Conservation (phyloP, 2,329 filamentous ascomycete species). For the Pezicula rhizophila region DNA sequence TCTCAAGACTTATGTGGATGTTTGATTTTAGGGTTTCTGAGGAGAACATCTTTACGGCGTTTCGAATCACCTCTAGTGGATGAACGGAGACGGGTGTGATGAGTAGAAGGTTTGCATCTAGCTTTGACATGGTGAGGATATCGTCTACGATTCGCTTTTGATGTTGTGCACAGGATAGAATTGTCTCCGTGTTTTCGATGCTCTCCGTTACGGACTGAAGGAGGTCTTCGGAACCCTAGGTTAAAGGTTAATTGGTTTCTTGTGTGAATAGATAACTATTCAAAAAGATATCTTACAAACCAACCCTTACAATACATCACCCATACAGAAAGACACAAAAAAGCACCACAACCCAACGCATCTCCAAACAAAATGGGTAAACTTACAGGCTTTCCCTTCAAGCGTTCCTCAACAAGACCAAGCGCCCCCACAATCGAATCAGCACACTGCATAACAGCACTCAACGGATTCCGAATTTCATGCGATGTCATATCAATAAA, state of each 20-base stretch:
- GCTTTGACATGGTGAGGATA: no score
- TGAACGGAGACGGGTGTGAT: no score
- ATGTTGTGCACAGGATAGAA: conserved; percentile 68
- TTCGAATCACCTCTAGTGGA: no score
- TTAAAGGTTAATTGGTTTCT: no score
- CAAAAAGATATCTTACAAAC: no score
- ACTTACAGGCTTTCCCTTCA: conserved; percentile 33
- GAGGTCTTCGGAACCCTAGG: no score
- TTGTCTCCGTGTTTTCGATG: conserved; percentile 44
- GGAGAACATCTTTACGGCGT: conserved; percentile 42
- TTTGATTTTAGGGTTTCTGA: conserved; percentile 64
- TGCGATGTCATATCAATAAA: conserved; percentile 66
- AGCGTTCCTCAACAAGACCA: conserved; percentile 20
- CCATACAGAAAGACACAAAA: no score
- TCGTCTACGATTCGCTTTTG: conserved; percentile 38
- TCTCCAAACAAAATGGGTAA: no score
- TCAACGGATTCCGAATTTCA: conserved; percentile 71
- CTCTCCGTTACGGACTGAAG: neutral
- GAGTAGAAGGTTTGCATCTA: no score
- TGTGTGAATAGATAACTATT: no score
- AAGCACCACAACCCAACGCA: no score
- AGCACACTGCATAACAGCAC: conserved; percentile 67
- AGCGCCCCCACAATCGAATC: conserved; percentile 53
- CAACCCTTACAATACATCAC: no score
- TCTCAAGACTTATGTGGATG: conserved; percentile 61